Evolutionary conservation across 208 protist genomes (phyloP).

Genomic region (Crithidia sp.): DNA sequence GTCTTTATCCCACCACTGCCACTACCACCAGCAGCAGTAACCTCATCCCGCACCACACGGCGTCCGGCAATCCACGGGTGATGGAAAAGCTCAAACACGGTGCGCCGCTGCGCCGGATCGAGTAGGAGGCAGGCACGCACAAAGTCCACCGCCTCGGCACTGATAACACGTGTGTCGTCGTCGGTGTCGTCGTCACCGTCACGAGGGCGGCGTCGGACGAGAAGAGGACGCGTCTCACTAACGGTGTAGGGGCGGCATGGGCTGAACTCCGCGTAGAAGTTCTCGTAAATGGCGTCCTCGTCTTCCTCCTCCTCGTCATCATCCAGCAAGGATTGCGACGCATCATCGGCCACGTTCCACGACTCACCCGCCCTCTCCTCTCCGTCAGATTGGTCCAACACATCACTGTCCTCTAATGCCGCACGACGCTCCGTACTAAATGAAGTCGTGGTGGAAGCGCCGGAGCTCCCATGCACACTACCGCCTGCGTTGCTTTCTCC

Average conservation of each 20-base stretch:
- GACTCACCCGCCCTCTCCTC: too few species aligned
- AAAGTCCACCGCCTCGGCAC: conserved; percentile 61
- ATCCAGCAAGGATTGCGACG: too few species aligned
- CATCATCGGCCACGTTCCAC: too few species aligned
- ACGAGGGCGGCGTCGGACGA: neutral
- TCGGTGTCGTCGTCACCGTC: neutral
- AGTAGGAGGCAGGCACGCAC: conserved; percentile 50
- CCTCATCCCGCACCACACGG: neutral
- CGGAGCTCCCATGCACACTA: too few species aligned
- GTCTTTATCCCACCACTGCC: too few species aligned
- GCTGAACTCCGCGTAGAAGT: conserved; percentile 28
- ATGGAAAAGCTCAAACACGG: conserved; percentile 55
- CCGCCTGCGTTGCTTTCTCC: too few species aligned
- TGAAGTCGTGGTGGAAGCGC: too few species aligned
- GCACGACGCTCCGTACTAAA: too few species aligned
- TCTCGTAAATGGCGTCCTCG: conserved; percentile 30
- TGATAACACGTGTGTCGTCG: conserved; percentile 26
- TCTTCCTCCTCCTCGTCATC: neutral
- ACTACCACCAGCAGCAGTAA: neutral
- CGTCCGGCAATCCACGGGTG: conserved; percentile 61
- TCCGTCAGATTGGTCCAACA: too few species aligned
- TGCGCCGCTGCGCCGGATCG: conserved; percentile 47
- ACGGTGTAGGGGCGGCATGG: conserved; percentile 25
- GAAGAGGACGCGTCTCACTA: conserved; percentile 14
- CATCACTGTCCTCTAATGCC: too few species aligned